Base-by-base conservation (phyloP, 345 rosid genomes). In the Arabidopsis thaliana region DNA sequence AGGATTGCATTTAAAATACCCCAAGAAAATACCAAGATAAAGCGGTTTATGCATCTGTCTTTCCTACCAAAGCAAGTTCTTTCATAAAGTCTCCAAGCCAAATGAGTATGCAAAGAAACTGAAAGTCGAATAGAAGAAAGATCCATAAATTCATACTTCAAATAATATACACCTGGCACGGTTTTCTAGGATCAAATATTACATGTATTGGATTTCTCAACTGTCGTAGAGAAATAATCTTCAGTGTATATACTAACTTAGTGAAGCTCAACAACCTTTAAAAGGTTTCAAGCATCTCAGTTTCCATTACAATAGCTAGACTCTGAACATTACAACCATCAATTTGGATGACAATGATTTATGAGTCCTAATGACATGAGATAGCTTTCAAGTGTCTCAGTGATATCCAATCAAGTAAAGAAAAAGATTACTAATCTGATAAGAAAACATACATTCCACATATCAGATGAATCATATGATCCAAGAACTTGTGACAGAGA, bases 231-330 rank as follows among this genome's bases (percentile, higher is more conserved):
- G 32, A 28, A 28, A 25, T 25, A 25, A 25, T 2, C 4, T 3
- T 28, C 32, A 28, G 32, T 28, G 4, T 28, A 4, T 3, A 28
- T 3, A 28, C 32, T 0, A 28, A 28, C 32, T 28, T 28, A 28
- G 32, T 28, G 32, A 28, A 28, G 97, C 78, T 81, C 38, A 45
- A 89, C 44, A 28, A 85, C 62, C 32, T 8, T 46, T 46, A 6
- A 46, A 46, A 3, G 22, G 51, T 16, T 24, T 45, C 2, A 10
- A 49, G 23, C 22, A 70, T 89, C 84, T 69, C 89, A 45, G 88
- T 82, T 75, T 87, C 91, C 40, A 89, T 40, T 14, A 82, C 93
- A 62, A 89, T 51, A 22, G 89, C 93, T 40, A 85, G 82, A 66
- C 80, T 85, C 23, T 16, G 74, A 33, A 87, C 78, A 83, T 84